Conservation (phyloP, 2,329 filamentous ascomycete species). For the Ramichloridium luteum region DNA sequence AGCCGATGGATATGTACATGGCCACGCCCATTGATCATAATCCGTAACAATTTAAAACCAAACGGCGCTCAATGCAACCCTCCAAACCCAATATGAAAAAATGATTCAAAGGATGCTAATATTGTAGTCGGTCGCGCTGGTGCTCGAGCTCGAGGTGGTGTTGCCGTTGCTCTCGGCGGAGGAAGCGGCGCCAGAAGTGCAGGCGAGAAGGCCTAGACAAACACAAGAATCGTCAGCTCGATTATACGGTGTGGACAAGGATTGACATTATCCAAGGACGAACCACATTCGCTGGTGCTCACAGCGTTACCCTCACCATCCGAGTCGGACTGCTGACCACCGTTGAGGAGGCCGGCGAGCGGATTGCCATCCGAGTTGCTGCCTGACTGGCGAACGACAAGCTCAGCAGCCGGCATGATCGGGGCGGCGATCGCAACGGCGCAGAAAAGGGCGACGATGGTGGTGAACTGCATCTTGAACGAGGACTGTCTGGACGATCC, state of each 20-base stretch:
- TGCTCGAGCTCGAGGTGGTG: background rate
- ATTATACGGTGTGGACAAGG: background rate
- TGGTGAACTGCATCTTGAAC: background rate
- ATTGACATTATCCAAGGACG: background rate
- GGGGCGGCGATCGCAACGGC: background rate
- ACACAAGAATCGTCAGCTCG: background rate
- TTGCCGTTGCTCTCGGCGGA: background rate
- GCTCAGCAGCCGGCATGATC: no score
- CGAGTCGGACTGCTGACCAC: background rate
- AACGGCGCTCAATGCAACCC: no score
- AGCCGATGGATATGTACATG: no score
- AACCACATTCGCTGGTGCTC: constrained; percentile 1
- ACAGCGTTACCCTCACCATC: constrained; percentile 1
- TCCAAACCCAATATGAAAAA: no score
- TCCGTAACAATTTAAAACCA: no score
- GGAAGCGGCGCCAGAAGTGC: background rate
- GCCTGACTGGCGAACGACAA: background rate
- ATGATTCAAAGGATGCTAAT: no score
- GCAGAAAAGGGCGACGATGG: background rate
- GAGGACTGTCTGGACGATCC: no score
- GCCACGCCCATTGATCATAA: no score
- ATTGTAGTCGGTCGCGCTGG: background rate
- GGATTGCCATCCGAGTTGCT: background rate
- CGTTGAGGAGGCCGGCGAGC: background rate
- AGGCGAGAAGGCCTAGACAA: constrained; percentile 1